A percentile compares a stretch with the other conserved stretches of the same genome.
Evolutionary conservation across 805 yeast genomes (phyloP).

Genomic region (Candida argentea): DNA sequence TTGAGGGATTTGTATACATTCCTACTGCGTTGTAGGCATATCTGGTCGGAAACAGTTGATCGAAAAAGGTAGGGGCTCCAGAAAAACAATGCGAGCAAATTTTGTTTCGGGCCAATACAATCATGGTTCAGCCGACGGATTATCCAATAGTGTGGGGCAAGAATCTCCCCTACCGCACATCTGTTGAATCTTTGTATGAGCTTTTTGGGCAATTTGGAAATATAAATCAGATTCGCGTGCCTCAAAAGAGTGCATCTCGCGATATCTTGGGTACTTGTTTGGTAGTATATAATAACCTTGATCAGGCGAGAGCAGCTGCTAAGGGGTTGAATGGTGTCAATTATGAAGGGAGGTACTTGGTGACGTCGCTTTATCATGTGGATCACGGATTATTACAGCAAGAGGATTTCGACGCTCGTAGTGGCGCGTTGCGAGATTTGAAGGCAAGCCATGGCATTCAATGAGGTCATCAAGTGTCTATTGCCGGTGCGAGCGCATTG

Average conservation of each 20-base stretch:
- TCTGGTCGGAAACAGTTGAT: too few relatives aligned
- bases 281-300: constrained; percentile 40
- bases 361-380: constrained; percentile 37
- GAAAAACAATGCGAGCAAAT: too few relatives aligned
- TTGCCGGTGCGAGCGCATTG: too few relatives aligned
- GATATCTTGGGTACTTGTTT: constrained; percentile 34
- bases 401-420: constrained; percentile 15
- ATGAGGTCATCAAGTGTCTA: too few relatives aligned
- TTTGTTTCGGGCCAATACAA: too few relatives aligned
- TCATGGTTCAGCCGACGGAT: constrained; percentile 12
- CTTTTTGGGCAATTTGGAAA: constrained; percentile 47
- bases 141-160: constrained; percentile 43
- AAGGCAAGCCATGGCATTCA: constrained; percentile 5
- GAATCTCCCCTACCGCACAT: constrained; percentile 45
- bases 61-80: too few relatives aligned
- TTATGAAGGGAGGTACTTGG: constrained; percentile 47
- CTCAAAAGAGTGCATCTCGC: constrained; percentile 10
- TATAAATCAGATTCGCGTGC: constrained; percentile 41
- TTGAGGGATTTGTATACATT: too few relatives aligned
- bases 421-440: constrained; percentile 18
- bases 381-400: constrained; percentile 23
- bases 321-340: constrained; percentile 52
- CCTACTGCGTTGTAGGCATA: too few relatives aligned
- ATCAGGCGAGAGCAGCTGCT: constrained; percentile 40
- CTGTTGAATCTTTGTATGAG: constrained; percentile 37